Base-by-base conservation (phyloP, 768 basidiomycete genomes). In the Collybia nuda region DNA sequence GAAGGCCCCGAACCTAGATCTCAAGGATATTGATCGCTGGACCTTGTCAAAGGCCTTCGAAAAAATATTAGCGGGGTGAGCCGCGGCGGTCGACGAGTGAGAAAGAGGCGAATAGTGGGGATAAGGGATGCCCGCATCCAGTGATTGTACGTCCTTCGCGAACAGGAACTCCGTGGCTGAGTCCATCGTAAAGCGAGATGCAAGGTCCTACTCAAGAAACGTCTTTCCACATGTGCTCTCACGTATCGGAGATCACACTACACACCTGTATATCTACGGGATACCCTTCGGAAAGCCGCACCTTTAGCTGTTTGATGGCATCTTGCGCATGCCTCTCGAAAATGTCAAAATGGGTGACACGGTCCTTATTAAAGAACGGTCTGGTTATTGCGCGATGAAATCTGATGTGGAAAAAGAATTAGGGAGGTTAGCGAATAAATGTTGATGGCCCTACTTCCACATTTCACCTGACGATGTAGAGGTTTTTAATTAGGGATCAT, bases 341-440 rank as follows among this genome's bases (percentile, higher is more conserved):
- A 29, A 76, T 80, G 18, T 83, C 77, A 47, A 84, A 85, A 58
- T 84, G 77, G 39, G 72, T 76, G 48, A 84, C 76, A 18, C 75
- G 68, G 21, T 86, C 84, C 35, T 71, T 72, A 44, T 61, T 76
- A 67, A 88, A 87, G 70, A 87, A 86, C 0, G 85, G 85, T 0
- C 86, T 77, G 0, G 82, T 80, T 70, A 87, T 83, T 1, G 70
- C 56, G 6, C 85, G 79, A 61, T 86, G 84, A 58, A 84, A 76
- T 59, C 84, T 77, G 26, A 63, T 38, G n/a, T n/a, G n/a, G n/a
- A 44, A n/a, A 44, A 19, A n/a, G 5, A n/a, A 18, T 18, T 14
- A 1, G n/a, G n/a, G 2, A 7, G 18, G 5, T 21, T 38, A 11
- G 37, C 14, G 23, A 37, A 14, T 39, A 7, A 24, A 28, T 18